Evolutionary conservation across 371 early-diverging fungal genomes (phyloP).

Genomic region (Umbelopsis sp.): DNA sequence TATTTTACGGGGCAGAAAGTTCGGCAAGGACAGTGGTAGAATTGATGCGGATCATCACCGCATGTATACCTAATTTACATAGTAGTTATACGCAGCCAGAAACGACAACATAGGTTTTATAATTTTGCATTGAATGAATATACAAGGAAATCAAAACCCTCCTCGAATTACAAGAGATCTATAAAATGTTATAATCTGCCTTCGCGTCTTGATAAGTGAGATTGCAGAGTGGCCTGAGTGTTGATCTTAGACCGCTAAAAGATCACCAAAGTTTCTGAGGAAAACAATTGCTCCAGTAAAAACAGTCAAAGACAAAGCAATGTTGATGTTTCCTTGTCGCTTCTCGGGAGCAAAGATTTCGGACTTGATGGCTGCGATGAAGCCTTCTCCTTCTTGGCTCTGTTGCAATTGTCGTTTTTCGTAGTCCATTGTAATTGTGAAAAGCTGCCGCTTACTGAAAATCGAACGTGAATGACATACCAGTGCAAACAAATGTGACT

Average conservation of each 20-base stretch:
- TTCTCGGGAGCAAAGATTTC: constrained; percentile 58
- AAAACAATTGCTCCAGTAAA: constrained; percentile 67
- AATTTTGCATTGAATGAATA: neutral
- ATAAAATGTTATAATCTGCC: constrained; percentile 2
- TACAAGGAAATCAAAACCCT: neutral
- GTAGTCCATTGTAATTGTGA: neutral
- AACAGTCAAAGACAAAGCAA: constrained; percentile 65
- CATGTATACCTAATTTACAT: constrained; percentile 36
- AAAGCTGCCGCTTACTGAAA: neutral
- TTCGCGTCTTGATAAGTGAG: too few relatives aligned
- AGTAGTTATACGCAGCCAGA: neutral
- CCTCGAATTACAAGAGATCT: neutral
- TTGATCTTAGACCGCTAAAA: constrained; percentile 57
- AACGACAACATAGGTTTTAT: neutral
- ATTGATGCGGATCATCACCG: constrained; percentile 48
- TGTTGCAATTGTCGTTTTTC: constrained; percentile 34
- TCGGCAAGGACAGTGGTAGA: constrained; percentile 24
- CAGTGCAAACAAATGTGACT: too few relatives aligned
- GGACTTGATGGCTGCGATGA: constrained; percentile 46
- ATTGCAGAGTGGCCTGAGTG: neutral
- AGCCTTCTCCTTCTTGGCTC: constrained; percentile 30
- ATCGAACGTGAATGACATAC: too few relatives aligned
- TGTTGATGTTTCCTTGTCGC: constrained; percentile 61
- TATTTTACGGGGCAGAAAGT: constrained; percentile 20
- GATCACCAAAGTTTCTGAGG: constrained; percentile 68